Evolutionary conservation across 2,329 filamentous ascomycete genomes (phyloP).

Genomic region (Alternaria infectoria): DNA sequence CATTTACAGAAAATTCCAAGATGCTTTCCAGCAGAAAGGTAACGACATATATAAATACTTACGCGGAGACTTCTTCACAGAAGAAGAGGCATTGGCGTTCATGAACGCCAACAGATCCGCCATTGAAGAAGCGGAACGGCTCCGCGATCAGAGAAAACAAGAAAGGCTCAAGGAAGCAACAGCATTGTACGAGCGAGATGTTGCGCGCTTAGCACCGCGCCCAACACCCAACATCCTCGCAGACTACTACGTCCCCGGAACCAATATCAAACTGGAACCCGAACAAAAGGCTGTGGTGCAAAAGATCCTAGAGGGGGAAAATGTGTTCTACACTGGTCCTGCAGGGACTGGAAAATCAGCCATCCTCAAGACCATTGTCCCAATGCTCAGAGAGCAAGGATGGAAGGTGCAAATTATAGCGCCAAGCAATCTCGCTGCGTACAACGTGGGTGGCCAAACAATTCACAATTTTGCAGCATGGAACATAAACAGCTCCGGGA

Average conservation of each 20-base stretch:
- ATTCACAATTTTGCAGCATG: constrained; percentile 56
- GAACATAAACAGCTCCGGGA: constrained; percentile 19
- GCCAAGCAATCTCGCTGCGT: constrained; percentile 65
- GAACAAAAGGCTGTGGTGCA: constrained; percentile 60
- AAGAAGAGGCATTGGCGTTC: constrained; percentile 77
- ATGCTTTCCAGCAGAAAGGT: constrained; percentile 68
- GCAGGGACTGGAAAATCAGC: constrained; percentile 67
- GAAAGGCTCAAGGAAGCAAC: too few species aligned
- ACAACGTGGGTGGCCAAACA: constrained; percentile 63
- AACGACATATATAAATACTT: too few species aligned
- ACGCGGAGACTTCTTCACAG: constrained; percentile 46
- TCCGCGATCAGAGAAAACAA: too few species aligned
- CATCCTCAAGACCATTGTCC: constrained; percentile 59
- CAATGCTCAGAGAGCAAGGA: constrained; percentile 43
- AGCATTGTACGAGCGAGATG: too few species aligned
- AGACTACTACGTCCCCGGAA: background rate
- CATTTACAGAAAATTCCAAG: constrained; percentile 70
- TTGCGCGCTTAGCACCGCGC: too few species aligned
- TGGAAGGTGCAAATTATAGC: constrained; percentile 60
- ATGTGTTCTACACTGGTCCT: constrained; percentile 70
- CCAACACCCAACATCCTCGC: too few species aligned
- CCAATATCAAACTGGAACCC: constrained; percentile 47
- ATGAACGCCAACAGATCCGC: constrained; percentile 55
- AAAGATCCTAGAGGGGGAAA: constrained; percentile 56
- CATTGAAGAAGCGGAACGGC: background rate